Evolutionary conservation across 2,329 filamentous ascomycete genomes (phyloP), one percentile per base, ranked within the genome.

Genomic region (Ramularia endophylla): DNA sequence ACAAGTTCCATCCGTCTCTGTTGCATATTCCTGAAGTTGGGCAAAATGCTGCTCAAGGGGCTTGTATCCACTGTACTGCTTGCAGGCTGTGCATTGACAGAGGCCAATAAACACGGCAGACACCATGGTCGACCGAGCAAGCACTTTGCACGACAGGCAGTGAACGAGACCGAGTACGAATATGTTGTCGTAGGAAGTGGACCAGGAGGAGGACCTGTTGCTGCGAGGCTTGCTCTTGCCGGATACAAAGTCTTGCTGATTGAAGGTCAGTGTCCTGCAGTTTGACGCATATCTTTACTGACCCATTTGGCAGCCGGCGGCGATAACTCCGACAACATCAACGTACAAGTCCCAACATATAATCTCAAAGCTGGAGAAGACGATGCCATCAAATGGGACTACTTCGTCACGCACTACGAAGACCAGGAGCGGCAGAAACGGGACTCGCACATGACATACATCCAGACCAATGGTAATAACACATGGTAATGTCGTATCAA

Each of bases 181-280:
- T 82, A 79, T 60, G 66, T 82, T 19, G 70, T 82, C 8, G 75
- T 81, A 27, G 78, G 78, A 8, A 77, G 74, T 5, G 77, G 78
- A 3, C 67, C 77, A 5, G 77, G 77, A 9, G 78, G 77, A 34
- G 76, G 72, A 12, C 76, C 77, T 6, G 58, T 81, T 4, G 76
- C 77, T 9, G 72, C 74, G 17, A 70, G 76, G 30, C 70, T 82
- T 19, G 78, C 78, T n/a, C 63, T 74, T 37, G 72, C 74, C 25
- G 78, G 78, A 29, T 70, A 75, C 62, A 74, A 70, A 49, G 75
- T 75, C 2, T 71, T 81, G n/a, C 69, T 82, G 3, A 71, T 81
- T 22, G 77, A 80, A 51, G 76, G 76, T 17, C 76, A 25, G 22
- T 6, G 22, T 25, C 22, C 11, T 25, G 6, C 11, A 11, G 22